Evolutionary conservation across 331 rosid genomes (phyloP).

Genomic region (Malus hybrid): DNA sequence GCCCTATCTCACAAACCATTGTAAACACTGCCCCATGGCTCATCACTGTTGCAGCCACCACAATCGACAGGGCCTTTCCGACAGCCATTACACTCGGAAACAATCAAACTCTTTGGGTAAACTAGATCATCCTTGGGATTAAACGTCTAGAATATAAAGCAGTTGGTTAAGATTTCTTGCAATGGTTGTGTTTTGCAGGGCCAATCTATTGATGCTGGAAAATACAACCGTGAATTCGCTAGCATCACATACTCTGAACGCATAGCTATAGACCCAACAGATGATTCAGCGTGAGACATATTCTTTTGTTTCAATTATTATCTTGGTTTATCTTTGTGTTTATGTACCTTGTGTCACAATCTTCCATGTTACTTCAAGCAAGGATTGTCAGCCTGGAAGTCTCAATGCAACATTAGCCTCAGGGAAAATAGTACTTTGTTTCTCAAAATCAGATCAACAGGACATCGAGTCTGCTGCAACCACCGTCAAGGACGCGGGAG

Average conservation of each 20-base stretch:
- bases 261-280: constrained; percentile 36
- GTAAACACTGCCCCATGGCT: constrained; percentile 75
- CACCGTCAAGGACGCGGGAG: constrained; percentile 55
- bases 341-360: constrained; percentile 11
- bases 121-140: background rate
- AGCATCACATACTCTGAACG: constrained; percentile 64
- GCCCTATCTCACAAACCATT: constrained; percentile 53
- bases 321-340: constrained; percentile 1
- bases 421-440: constrained; percentile 62
- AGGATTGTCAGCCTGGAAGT: constrained; percentile 60
- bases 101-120: constrained; percentile 55
- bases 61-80: constrained; percentile 60
- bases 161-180: background rate
- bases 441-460: constrained; percentile 39
- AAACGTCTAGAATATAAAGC: constrained; percentile 1
- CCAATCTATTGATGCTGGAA: constrained; percentile 44
- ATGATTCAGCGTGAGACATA: constrained; percentile 50
- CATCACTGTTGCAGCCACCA: constrained; percentile 66
- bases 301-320: background rate
- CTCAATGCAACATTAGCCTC: constrained; percentile 57
- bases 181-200: constrained; percentile 37
- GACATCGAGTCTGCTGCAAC: constrained; percentile 43
- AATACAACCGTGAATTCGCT: constrained; percentile 24
- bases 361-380: constrained; percentile 26
- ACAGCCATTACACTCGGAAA: constrained; percentile 53